Evolutionary conservation across 2,329 filamentous ascomycete genomes (phyloP), one percentile per base, ranked within the genome.

Genomic region (Onygenales sp.): DNA sequence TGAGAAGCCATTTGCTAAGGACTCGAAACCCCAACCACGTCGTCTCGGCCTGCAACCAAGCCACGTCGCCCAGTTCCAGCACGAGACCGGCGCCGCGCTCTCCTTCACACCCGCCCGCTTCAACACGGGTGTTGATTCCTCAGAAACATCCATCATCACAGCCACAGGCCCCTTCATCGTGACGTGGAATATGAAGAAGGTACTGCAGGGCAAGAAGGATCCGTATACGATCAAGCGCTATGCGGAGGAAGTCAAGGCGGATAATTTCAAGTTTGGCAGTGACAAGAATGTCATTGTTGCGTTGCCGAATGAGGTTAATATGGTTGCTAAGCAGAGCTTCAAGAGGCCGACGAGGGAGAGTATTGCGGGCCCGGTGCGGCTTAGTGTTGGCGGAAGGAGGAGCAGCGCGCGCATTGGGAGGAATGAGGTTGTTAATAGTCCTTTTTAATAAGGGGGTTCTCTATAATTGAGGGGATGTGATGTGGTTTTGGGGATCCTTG

Each of bases 251-350:
- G 90, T 98, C 66, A 96, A 94, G 78, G 93, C 93, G 3, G 93
- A 98, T 69, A 95, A 98, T 69, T 98, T 98, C 83, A 90, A 93
- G 64, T 98, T 90, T 65, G 92, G 92, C 46, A 91, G 86, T 5
- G 93, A 98, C 71, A 95, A 95, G 81, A 96, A 96, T 64, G 89
- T 98, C 63, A 95, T 98, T 64, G 92, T 98, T 38, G 93, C 93
- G 0, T 75, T 98, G 58, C 91, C 93, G 2, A 95, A 98, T 66
- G 91, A 97, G 69, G 93, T 98, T 61, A 94, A 96, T 71, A 97
- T 97, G 91, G 89, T 98, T 10, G 86, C 85, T 45, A 91, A 92
- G 71, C 81, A 86, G 62, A 85, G 83, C 54, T 80, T 98, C 65
- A 89, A 89, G 77, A 85, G 85, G 64, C 90, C 92, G 1, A 97